Conservation (phyloP, 768 basidiomycete genomes). For the Roridomyces roridus region DNA sequence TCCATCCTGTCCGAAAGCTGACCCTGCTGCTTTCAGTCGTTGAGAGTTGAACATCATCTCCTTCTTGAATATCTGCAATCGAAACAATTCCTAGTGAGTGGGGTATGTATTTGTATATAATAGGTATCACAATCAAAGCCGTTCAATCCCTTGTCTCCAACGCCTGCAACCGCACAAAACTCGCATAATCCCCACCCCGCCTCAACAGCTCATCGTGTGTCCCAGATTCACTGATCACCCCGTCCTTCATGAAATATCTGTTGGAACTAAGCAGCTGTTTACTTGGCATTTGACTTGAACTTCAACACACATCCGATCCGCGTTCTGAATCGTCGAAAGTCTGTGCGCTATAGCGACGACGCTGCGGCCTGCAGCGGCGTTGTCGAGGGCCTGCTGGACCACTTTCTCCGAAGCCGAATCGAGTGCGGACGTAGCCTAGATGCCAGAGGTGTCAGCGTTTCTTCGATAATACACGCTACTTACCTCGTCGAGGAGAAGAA, state of each 20-base stretch:
- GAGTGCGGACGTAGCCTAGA: conserved; percentile 80
- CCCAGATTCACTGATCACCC: conserved; percentile 62
- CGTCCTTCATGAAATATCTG: conserved; percentile 69
- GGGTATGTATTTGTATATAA: too few species aligned
- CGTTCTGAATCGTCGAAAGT: conserved; percentile 72
- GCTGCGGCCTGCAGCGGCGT: conserved; percentile 89
- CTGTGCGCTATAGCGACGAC: conserved; percentile 93
- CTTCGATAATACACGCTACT: not conserved
- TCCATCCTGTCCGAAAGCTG: too few species aligned
- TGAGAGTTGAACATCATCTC: too few species aligned
- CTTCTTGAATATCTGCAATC: too few species aligned
- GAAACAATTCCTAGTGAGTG: too few species aligned
- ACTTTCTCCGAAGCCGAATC: conserved; percentile 93
- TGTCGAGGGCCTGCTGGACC: conserved; percentile 92
- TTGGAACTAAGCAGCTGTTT: too few species aligned
- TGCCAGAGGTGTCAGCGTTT: too few species aligned
- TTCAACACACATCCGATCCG: conserved; percentile 58
- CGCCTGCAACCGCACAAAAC: conserved; percentile 66
- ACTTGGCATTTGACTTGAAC: not conserved
- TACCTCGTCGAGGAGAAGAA: conserved; percentile 82
- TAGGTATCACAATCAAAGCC: too few species aligned
- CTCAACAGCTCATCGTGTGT: conserved; percentile 65
- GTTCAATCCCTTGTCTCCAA: too few species aligned
- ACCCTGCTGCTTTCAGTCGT: too few species aligned
- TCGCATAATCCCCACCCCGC: conserved; percentile 52